These are phyloP conservation scores for Leishmania aethiopica DNA, from an alignment of 208 protist genomes.

Conservation along the genomic window DNA sequence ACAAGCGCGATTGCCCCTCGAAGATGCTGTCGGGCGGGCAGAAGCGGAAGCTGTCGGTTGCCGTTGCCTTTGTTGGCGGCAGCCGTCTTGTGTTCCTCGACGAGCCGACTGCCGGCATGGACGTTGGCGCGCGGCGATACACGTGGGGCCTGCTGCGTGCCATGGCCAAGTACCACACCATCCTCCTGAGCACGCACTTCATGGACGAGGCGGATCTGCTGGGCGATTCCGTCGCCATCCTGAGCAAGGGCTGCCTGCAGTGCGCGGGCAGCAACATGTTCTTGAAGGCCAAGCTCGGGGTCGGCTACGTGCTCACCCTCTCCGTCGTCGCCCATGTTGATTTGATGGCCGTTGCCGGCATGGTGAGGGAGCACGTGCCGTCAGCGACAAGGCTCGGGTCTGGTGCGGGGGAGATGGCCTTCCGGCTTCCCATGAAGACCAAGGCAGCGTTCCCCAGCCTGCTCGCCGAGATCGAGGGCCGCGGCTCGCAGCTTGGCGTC, in stretches of 20 bases:
- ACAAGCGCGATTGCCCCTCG: conserved; percentile 48
- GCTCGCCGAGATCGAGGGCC: conserved; percentile 47
- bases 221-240: conserved; percentile 86
- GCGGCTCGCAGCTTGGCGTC: conserved; percentile 36
- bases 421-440: conserved; percentile 46
- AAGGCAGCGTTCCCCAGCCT: conserved; percentile 44
- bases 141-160: conserved; percentile 70
- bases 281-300: conserved; percentile 49
- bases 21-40: conserved; percentile 84
- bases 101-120: conserved; percentile 89
- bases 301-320: conserved; percentile 62
- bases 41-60: conserved; percentile 85
- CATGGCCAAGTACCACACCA: conserved; percentile 30
- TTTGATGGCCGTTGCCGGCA: conserved; percentile 7
- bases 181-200: conserved; percentile 88
- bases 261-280: conserved; percentile 58
- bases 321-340: conserved; percentile 41
- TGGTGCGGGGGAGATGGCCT: conserved; percentile 45
- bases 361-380: conserved; percentile 30
- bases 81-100: conserved; percentile 68
- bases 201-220: conserved; percentile 98
- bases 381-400: conserved; percentile 34
- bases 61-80: conserved; percentile 82
- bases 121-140: conserved; percentile 66
- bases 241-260: conserved; percentile 65